phyloP scores from a whole-genome alignment of 164 flowering plant species.

The Macadamia tetraphylla region DNA sequence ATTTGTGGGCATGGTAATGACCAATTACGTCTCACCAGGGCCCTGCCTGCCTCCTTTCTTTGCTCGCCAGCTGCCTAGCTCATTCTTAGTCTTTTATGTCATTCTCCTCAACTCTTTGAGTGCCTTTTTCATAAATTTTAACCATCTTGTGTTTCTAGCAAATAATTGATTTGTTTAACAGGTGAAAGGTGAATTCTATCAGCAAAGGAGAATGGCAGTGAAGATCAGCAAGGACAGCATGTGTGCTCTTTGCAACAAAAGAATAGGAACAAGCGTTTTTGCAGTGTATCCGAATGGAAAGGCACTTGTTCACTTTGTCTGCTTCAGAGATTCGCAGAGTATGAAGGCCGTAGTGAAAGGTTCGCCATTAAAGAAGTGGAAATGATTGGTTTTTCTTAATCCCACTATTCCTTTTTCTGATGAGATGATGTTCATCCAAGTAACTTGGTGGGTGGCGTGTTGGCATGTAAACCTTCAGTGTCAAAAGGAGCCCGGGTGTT shows the following conservation, averaged over 20 bases:
- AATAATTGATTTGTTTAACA: slow-evolving; percentile 18
- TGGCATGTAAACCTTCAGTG: not conserved
- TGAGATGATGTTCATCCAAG: not conserved
- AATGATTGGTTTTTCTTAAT: not conserved
- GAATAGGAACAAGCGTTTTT: slow-evolving; percentile 88
- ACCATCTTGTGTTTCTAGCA: not conserved
- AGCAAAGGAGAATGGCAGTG: slow-evolving; percentile 55
- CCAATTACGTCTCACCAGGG: too few species aligned
- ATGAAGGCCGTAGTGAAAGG: slow-evolving; percentile 78
- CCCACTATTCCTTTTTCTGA: not conserved
- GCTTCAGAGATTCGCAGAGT: slow-evolving; percentile 90
- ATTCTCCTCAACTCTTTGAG: not conserved
- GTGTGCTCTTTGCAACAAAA: slow-evolving; percentile 94
- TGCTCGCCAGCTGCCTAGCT: too few species aligned
- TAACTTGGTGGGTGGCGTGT: not conserved
- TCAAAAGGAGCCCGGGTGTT: too few species aligned
- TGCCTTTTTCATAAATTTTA: not conserved
- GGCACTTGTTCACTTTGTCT: slow-evolving; percentile 93
- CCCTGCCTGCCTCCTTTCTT: too few species aligned
- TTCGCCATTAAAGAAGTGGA: slow-evolving; percentile 45
- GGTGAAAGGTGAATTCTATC: slow-evolving; percentile 92
- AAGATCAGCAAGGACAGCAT: slow-evolving; percentile 75
- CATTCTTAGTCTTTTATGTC: too few species aligned
- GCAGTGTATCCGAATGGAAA: slow-evolving; percentile 95
- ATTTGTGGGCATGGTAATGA: too few species aligned